A percentile compares a stretch with the other conserved stretches of the same genome.
Conservation (phyloP, 2,329 filamentous ascomycete species). For the Aspergillus sp. region DNA sequence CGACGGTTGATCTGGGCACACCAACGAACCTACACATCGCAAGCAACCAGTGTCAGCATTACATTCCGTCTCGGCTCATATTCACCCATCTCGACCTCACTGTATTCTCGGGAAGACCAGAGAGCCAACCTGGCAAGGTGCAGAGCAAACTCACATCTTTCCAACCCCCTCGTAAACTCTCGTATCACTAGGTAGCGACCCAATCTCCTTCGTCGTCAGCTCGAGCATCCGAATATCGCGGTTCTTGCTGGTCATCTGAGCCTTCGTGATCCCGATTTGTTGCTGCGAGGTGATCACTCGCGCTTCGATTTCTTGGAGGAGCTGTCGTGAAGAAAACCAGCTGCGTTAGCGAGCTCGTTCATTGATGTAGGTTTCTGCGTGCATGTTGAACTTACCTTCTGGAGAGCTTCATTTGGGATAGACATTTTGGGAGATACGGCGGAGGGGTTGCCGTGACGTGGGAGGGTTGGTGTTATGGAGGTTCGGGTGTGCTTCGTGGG, state of each 20-base stretch:
- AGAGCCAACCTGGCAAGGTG: background rate
- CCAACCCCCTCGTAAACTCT: slow-evolving; percentile 92
- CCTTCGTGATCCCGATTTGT: slow-evolving; percentile 81
- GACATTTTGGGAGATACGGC: slow-evolving; percentile 63
- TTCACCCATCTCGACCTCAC: background rate
- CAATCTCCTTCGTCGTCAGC: slow-evolving; percentile 80
- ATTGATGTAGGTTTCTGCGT: slow-evolving; percentile 6
- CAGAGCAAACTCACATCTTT: slow-evolving; percentile 74
- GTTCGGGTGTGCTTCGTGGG: background rate
- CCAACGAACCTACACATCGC: slow-evolving; percentile 72
- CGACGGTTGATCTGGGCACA: slow-evolving; percentile 69
- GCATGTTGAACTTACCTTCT: slow-evolving; percentile 65
- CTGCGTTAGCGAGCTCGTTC: background rate
- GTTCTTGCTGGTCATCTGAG: slow-evolving; percentile 81
- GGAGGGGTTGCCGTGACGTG: slow-evolving; percentile 1
- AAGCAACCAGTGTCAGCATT: background rate
- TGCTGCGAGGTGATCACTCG: slow-evolving; percentile 87
- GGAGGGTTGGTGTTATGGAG: background rate
- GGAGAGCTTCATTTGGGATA: slow-evolving; percentile 87
- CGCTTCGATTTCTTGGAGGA: slow-evolving; percentile 90
- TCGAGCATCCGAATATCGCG: slow-evolving; percentile 86
- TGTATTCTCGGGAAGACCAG: background rate
- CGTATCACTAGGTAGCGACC: slow-evolving; percentile 71
- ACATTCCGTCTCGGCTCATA: background rate
- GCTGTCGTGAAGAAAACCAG: slow-evolving; percentile 49